Evolutionary conservation across 768 basidiomycete genomes (phyloP).

Genomic region (Grammothele lineata): DNA sequence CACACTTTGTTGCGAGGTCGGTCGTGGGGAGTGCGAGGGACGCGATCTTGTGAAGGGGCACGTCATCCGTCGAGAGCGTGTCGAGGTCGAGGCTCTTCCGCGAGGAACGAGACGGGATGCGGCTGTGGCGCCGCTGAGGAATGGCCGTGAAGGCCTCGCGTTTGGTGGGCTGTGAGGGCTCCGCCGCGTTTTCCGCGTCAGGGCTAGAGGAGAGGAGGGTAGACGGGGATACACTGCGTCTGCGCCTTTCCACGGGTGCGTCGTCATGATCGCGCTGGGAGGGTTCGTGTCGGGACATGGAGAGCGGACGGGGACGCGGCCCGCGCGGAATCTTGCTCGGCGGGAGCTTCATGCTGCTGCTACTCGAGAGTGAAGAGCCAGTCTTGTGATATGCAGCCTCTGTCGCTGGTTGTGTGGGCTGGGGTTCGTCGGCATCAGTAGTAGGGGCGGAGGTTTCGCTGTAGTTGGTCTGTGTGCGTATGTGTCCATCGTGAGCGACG

Average conservation of each 20-base stretch:
- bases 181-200: too few species aligned
- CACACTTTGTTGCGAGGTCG: background rate
- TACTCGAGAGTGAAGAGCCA: constrained; percentile 4
- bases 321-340: constrained; percentile 23
- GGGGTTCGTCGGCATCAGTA: background rate
- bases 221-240: background rate
- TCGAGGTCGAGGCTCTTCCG: background rate
- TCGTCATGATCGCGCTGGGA: background rate
- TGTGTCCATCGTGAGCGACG: background rate
- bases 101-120: constrained; percentile 14
- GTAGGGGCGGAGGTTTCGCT: background rate
- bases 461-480: background rate
- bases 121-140: constrained; percentile 26
- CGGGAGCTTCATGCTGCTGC: background rate
- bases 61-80: too few species aligned
- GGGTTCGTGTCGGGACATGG: background rate
- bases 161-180: too few species aligned
- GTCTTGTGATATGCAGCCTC: background rate
- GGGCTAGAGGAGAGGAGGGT: too few species aligned
- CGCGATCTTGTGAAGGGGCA: too few species aligned
- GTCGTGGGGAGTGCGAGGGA: too few species aligned
- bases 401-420: background rate
- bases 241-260: background rate
- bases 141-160: constrained; percentile 29
- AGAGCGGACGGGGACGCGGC: constrained; percentile 16